Evolutionary conservation across 2,329 filamentous ascomycete species (phyloP).

Genomic region (Parastagonospora nodorum): DNA sequence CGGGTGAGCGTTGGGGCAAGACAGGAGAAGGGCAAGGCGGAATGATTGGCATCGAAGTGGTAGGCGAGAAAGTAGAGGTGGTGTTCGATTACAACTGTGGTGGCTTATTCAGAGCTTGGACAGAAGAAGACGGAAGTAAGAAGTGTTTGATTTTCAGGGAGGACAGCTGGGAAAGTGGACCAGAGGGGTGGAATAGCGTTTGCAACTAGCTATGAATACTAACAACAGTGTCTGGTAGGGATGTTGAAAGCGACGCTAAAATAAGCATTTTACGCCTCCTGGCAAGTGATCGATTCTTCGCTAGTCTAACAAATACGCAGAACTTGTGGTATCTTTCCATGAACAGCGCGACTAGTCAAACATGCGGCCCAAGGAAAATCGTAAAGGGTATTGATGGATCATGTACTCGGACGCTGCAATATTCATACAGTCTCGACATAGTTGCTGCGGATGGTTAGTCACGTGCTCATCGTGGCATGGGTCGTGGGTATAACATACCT

Average conservation of each 20-base stretch:
- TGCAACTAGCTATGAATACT: background rate
- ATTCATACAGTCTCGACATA: constrained; percentile 46
- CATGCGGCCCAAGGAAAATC: constrained; percentile 3
- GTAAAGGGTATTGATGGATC: background rate
- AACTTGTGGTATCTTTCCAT: constrained; percentile 18
- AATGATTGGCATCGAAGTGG: constrained; percentile 78
- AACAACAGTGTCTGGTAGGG: background rate
- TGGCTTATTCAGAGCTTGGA: constrained; percentile 85
- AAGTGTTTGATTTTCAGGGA: constrained; percentile 65
- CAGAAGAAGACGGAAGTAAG: constrained; percentile 64
- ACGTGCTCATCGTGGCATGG: background rate
- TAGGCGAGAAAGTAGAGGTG: constrained; percentile 60
- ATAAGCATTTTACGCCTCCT: no score
- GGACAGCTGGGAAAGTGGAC: constrained; percentile 33
- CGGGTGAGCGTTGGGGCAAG: constrained; percentile 72
- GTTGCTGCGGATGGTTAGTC: constrained; percentile 35
- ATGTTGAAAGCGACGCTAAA: background rate
- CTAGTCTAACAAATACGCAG: constrained; percentile 1
- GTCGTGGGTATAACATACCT: constrained; percentile 57
- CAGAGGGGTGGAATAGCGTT: constrained; percentile 7
- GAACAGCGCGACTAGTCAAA: background rate
- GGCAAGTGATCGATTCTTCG: no score
- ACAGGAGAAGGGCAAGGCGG: constrained; percentile 83
- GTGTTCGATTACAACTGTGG: constrained; percentile 83
- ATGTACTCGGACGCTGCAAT: background rate